These are phyloP conservation scores for Pistacia vera DNA, from an alignment of 345 rosid genomes.

Conservation along the genomic window DNA sequence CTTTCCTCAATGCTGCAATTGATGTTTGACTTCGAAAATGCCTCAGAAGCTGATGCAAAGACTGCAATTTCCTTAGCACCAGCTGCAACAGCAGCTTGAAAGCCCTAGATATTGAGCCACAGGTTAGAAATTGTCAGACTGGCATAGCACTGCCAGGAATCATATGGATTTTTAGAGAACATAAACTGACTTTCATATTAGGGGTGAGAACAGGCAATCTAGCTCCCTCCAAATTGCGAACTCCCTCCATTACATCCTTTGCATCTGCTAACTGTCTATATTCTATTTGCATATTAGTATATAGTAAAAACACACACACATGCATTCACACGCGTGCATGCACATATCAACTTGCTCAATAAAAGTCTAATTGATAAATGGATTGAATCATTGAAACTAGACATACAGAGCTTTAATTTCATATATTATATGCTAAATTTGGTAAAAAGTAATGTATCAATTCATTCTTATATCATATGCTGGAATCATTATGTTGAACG, in stretches of 20 bases:
- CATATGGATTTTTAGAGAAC: neutral
- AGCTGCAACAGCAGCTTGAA: slow-evolving; percentile 74
- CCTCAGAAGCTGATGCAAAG: slow-evolving; percentile 85
- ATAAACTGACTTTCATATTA: slow-evolving; percentile 56
- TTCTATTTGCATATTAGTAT: no score
- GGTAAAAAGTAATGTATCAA: no score
- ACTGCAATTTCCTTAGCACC: slow-evolving; percentile 80
- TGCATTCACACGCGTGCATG: no score
- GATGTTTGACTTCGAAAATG: slow-evolving; percentile 76
- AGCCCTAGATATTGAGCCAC: slow-evolving; percentile 46
- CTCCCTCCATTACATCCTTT: slow-evolving; percentile 68
- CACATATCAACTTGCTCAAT: no score
- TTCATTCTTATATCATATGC: no score
- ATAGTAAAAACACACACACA: no score
- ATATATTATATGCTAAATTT: no score
- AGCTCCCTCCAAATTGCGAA: slow-evolving; percentile 43
- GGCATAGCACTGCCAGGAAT: slow-evolving; percentile 1
- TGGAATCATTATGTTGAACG: no score
- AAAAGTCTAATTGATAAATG: no score
- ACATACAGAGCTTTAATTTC: no score
- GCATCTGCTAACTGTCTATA: slow-evolving; percentile 74
- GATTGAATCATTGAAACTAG: no score
- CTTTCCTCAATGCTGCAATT: slow-evolving; percentile 80
- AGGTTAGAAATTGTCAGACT: slow-evolving; percentile 15
- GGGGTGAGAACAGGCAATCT: slow-evolving; percentile 72